Percentiles rank a stretch among this genome's conserved stretches.
Evolutionary conservation across 192 early-diverging fungal species (phyloP).

Genomic region (Backusella macrospora): DNA sequence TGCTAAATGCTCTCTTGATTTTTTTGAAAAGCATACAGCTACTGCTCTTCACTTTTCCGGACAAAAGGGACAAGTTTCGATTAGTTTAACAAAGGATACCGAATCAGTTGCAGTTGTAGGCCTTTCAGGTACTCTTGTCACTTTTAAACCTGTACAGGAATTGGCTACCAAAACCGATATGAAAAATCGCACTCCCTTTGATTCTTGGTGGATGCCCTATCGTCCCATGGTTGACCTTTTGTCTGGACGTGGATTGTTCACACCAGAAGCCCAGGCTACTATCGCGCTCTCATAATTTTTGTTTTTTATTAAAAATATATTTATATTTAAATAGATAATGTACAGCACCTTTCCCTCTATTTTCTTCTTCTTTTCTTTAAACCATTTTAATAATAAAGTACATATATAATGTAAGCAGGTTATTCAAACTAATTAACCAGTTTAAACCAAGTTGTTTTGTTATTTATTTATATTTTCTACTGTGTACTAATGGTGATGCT

Average conservation of each 20-base stretch:
- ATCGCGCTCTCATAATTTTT: background rate
- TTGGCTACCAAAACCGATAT: slow-evolving; percentile 77
- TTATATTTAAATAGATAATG: background rate
- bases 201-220: slow-evolving; percentile 69
- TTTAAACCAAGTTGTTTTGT: no score
- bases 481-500: no score
- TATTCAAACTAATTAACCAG: no score
- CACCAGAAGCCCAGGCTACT: slow-evolving; percentile 8
- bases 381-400: no score
- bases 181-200: slow-evolving; percentile 68
- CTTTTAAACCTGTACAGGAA: slow-evolving; percentile 69
- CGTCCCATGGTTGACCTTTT: slow-evolving; percentile 66
- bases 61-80: slow-evolving; percentile 45
- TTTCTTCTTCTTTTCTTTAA: no score
- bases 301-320: background rate
- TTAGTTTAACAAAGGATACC: slow-evolving; percentile 55
- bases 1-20: slow-evolving; percentile 81
- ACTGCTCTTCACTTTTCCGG: slow-evolving; percentile 44
- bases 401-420: no score
- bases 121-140: slow-evolving; percentile 75
- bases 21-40: slow-evolving; percentile 70
- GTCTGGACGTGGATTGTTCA: slow-evolving; percentile 54
- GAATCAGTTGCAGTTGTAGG: slow-evolving; percentile 82
- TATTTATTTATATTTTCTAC: no score
- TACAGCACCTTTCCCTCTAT: background rate